phyloP scores from a whole-genome alignment of 78 protist genomes.

The Andalucia godoyi region DNA sequence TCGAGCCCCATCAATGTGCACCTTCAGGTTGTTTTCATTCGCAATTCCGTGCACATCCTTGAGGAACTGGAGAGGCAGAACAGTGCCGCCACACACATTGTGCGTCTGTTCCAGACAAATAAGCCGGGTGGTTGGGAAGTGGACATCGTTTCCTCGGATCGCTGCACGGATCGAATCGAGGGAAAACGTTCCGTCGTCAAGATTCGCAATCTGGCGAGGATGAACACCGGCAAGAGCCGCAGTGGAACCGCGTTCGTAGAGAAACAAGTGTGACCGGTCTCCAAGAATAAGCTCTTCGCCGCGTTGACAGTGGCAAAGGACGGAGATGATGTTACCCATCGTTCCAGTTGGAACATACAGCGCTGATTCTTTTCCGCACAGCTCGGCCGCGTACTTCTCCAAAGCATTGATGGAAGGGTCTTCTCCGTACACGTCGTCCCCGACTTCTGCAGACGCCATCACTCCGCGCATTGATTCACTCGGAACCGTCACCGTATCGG shows the following conservation, averaged over 20 bases:
- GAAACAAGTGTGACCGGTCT: neutral
- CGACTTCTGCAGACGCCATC: slow-evolving; percentile 27
- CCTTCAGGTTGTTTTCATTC: too few relatives aligned
- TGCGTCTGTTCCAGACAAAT: slow-evolving; percentile 10
- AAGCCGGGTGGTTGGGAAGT: slow-evolving; percentile 14
- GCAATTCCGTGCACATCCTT: neutral
- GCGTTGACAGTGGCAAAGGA: neutral
- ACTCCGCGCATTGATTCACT: neutral
- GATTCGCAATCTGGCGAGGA: neutral
- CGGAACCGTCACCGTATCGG: slow-evolving; percentile 34
- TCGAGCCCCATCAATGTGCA: slow-evolving; percentile 56
- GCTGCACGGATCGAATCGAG: neutral
- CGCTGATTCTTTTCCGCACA: slow-evolving; percentile 39
- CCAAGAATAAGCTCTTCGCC: neutral
- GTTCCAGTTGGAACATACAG: slow-evolving; percentile 37
- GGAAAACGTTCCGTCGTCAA: neutral
- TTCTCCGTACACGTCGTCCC: slow-evolving; percentile 59
- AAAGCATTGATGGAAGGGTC: slow-evolving; percentile 19
- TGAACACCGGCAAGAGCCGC: neutral
- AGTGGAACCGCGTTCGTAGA: neutral
- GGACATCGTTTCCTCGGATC: slow-evolving; percentile 8
- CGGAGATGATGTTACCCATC: slow-evolving; percentile 32
- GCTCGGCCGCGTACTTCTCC: slow-evolving; percentile 1
- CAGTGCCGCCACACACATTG: slow-evolving; percentile 5
- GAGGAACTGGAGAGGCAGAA: neutral